Evolutionary conservation across 768 basidiomycete genomes (phyloP).

Genomic region (Lentinula sp.): DNA sequence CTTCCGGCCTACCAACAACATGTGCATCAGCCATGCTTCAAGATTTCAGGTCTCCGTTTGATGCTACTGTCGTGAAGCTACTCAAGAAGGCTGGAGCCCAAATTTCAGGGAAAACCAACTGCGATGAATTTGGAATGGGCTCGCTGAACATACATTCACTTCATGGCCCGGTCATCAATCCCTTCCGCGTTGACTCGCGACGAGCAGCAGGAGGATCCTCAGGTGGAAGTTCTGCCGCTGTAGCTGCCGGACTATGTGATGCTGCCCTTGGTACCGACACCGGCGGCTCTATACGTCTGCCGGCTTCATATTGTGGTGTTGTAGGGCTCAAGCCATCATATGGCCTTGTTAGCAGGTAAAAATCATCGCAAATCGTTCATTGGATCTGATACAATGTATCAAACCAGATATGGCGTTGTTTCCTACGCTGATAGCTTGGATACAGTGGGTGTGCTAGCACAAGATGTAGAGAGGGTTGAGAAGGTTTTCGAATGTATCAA

Average conservation of each 20-base stretch:
- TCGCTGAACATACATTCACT: conserved; percentile 72
- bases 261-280: conserved; percentile 92
- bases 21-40: conserved; percentile 75
- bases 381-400: not conserved
- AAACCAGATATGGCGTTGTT: conserved; percentile 76
- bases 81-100: conserved; percentile 59
- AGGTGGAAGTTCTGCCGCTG: conserved; percentile 92
- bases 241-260: conserved; percentile 76
- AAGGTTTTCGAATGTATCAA: conserved; percentile 52
- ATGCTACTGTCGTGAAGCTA: conserved; percentile 75
- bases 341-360: conserved; percentile 78
- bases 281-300: conserved; percentile 88
- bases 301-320: conserved; percentile 90
- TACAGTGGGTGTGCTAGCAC: conserved; percentile 81
- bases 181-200: conserved; percentile 39
- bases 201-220: conserved; percentile 89
- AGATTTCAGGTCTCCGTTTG: conserved; percentile 74
- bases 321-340: conserved; percentile 95
- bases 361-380: not conserved
- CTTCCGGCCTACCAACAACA: conserved; percentile 52
- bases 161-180: conserved; percentile 80
- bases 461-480: conserved; percentile 39
- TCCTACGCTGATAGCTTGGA: conserved; percentile 95
- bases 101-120: conserved; percentile 86
- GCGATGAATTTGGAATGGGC: conserved; percentile 99